Base-by-base conservation (phyloP, 345 rosid species). In the Linum usitatissimum region DNA sequence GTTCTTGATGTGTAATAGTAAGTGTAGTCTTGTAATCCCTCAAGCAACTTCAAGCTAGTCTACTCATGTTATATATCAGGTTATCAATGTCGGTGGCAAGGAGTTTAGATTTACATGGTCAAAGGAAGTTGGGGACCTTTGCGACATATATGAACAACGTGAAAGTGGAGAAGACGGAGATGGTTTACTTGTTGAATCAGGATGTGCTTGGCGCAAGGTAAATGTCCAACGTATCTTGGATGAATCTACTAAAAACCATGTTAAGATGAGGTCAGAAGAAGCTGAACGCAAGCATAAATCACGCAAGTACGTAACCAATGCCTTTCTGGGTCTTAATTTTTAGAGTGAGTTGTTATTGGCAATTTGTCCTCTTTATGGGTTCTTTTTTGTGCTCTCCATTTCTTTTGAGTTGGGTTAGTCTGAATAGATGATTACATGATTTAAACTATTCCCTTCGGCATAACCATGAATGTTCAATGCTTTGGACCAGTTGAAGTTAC, bases 101-200 rank as follows among this genome's bases (percentile, higher is more conserved):
- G 97, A 87, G 76, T 93, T 87, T 76, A 87, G 79, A 31, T 93
- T 93, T 82, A 87, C 88, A 9, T 93, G 99, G 99, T 89, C 99
- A 51, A 73, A 65, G 45, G 99, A 93, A 71, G 64, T 62, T 55
- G 91, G 90, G 66, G 96, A 82, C 68, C 84, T 84, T 34, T 87
- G 91, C 84, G 97, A 87, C 77, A 90, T 87, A 64, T 93, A 89
- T 67, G 96, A 90, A 83, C 90, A 90, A 70, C 75, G 75, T 59
- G 79, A 78, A 73, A 79, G 84, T 75, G 84, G 89, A 65, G 90
- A 83, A 80, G 90, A 79, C 73, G 91, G 90, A 65, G 78, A 84
- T 64, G 97, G 97, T 73, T 66, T 87, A 75, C 84, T 90, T 69
- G 77, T 93, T 76, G 97, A 93, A 80, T 82, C 97, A 73, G 99